Base-by-base conservation (phyloP, 768 basidiomycete genomes). In the Leucocoprinus leucothites region DNA sequence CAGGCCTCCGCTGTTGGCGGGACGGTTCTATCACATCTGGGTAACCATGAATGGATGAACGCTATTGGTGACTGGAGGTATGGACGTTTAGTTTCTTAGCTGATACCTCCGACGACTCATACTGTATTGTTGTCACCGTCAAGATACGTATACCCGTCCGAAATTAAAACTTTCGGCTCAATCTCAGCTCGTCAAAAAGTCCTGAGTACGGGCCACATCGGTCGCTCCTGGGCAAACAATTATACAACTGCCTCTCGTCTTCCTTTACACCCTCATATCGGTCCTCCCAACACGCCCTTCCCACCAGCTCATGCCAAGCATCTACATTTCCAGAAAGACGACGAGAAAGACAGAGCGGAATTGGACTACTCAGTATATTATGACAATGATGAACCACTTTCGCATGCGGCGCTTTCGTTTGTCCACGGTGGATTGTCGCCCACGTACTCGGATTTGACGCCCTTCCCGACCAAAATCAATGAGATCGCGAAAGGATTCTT, bases 21-120 rank as follows among this genome's bases (percentile, higher is more conserved):
- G 1, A 79, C 76, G 3, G 78, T 99, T 13, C 65, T 96, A 28
- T 85, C 81, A 11, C 79, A 91, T 52, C 73, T 98, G 31, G 97
- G 97, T 22, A 99, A 99, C 67, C 97, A 99, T 61, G 97, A 98
- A 68, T 86, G 87, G 77, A 97, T 98, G 93, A 95, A 95, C 60
- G 84, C 82, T 13, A 86, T 92, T 56, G 89, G 89, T 67, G 64
- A 65, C 40, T 65, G 64, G 64, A 63, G 64, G 60, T 63, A 46
- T 26, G 48, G 19, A 8, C 14, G 16, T 19, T 43, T 38, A 22
- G 26, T 18, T 24, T 3, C 36, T 44, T 21, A n/a, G 13, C 31
- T 57, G 3, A 35, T 19, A 13, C 18, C 9, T 21, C 9, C 45
- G 5, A 11, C 36, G n/a, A 46, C 34, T 21, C 21, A 50, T 25